Percentiles rank a stretch among this genome's conserved stretches.
Conservation (phyloP, 495 filamentous ascomycete species). For the Talaromyces thailandensis region DNA sequence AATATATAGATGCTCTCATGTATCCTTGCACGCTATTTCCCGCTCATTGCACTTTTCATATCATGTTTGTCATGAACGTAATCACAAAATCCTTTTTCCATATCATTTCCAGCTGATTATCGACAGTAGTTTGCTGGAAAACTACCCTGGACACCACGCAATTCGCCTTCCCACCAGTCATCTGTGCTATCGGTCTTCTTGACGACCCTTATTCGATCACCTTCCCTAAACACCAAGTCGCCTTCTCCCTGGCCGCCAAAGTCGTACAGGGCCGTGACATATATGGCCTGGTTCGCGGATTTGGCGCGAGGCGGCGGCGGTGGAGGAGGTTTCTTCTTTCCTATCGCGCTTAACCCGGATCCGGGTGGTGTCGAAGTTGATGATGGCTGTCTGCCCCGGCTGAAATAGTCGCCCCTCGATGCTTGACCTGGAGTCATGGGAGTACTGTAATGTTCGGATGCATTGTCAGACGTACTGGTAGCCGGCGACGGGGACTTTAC, state of each 20-base stretch:
- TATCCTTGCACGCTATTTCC: neutral
- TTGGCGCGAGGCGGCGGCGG: slow-evolving; percentile 56
- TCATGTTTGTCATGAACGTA: neutral
- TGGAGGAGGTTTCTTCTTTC: slow-evolving; percentile 57
- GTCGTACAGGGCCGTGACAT: slow-evolving; percentile 72
- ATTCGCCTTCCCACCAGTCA: slow-evolving; percentile 94
- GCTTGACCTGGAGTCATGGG: slow-evolving; percentile 8
- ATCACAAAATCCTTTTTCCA: neutral
- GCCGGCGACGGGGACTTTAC: slow-evolving; percentile 12
- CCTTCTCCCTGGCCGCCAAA: slow-evolving; percentile 65
- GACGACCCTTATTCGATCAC: slow-evolving; percentile 74
- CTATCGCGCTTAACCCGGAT: slow-evolving; percentile 18
- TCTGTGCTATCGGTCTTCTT: slow-evolving; percentile 79
- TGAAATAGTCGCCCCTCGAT: slow-evolving; percentile 43
- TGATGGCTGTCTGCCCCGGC: slow-evolving; percentile 23
- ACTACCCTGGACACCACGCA: slow-evolving; percentile 61
- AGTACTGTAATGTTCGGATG: slow-evolving; percentile 12
- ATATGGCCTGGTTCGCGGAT: slow-evolving; percentile 39
- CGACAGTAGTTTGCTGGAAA: slow-evolving; percentile 91
- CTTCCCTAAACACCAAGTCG: slow-evolving; percentile 75
- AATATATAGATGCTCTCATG: neutral
- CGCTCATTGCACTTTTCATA: neutral
- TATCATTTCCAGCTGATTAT: neutral
- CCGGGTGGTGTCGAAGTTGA: slow-evolving; percentile 25
- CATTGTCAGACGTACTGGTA: slow-evolving; percentile 12